Evolutionary conservation across 495 filamentous ascomycete species (phyloP).

Genomic region (Evansstolkia leycettana): DNA sequence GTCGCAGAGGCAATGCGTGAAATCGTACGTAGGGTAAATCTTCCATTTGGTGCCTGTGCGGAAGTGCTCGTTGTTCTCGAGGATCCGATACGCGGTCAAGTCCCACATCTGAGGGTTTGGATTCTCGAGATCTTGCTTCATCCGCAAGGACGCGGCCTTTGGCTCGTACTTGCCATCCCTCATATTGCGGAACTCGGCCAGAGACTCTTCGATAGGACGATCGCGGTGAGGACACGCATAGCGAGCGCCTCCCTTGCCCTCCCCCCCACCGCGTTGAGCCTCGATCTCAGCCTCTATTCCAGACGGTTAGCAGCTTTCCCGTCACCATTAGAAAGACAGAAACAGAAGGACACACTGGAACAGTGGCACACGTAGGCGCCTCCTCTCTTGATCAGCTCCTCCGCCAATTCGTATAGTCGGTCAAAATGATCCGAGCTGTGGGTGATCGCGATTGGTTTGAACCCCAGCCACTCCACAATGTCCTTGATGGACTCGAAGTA

Average conservation of each 20-base stretch:
- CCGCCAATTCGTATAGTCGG: conserved; percentile 73
- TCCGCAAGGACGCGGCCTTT: conserved; percentile 74
- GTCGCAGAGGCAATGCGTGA: conserved; percentile 49
- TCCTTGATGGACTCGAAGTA: conserved; percentile 70
- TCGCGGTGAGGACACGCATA: conserved; percentile 71
- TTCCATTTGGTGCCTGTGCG: conserved; percentile 64
- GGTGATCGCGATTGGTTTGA: conserved; percentile 65
- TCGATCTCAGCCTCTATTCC: conserved; percentile 58
- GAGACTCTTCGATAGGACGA: conserved; percentile 60
- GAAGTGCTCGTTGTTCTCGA: conserved; percentile 46
- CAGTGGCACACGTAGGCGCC: conserved; percentile 76
- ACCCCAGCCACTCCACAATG: conserved; percentile 73
- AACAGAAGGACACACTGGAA: conserved; percentile 18
- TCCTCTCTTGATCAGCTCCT: conserved; percentile 63
- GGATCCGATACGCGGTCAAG: conserved; percentile 70
- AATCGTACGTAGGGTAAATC: conserved; percentile 71
- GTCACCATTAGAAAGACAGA: conserved; percentile 20
- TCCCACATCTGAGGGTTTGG: conserved; percentile 60
- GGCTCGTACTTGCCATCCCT: conserved; percentile 82
- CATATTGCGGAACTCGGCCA: conserved; percentile 82
- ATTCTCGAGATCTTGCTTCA: conserved; percentile 59
- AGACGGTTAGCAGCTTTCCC: neutral
- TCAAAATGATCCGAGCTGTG: conserved; percentile 79
- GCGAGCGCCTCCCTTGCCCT: conserved; percentile 46
- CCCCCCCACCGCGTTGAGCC: conserved; percentile 65